Conservation (phyloP, 2,329 filamentous ascomycete species). For the Diaporthe sp. region DNA sequence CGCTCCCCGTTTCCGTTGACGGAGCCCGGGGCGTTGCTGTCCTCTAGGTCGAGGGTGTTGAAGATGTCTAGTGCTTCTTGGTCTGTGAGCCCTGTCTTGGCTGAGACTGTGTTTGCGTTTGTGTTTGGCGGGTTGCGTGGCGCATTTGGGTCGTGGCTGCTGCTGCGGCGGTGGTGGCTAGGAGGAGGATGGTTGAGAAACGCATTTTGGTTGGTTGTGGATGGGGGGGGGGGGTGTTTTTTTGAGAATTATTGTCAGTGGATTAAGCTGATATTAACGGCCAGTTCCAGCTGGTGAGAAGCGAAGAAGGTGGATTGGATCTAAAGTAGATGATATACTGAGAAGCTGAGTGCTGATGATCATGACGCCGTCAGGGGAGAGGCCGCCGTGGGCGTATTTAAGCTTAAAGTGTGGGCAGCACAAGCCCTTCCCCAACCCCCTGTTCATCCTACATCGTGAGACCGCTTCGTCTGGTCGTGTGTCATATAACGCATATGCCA, state of each 20-base stretch:
- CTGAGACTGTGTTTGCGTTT: not conserved
- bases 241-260: too few relatives aligned
- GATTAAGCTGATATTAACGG: not conserved
- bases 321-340: too few relatives aligned
- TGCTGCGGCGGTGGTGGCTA: conserved; percentile 45
- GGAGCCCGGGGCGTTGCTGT: not conserved
- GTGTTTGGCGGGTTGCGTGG: not conserved
- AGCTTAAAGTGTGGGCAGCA: not conserved
- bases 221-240: too few relatives aligned
- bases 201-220: conserved; percentile 51
- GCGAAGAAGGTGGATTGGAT: not conserved
- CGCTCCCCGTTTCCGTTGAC: not conserved
- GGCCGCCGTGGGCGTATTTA: not conserved
- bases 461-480: not conserved
- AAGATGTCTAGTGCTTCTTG: conserved; percentile 3
- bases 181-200: conserved; percentile 50
- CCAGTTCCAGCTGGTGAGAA: conserved; percentile 3
- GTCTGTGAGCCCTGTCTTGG: not conserved
- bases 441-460: not conserved
- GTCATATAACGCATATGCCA: conserved; percentile 1
- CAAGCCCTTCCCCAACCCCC: not conserved
- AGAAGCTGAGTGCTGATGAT: not conserved
- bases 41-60: not conserved
- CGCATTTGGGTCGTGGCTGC: not conserved
- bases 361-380: not conserved